phyloP scores from a whole-genome alignment of 768 basidiomycete species.

The Pisolithus orientalis region DNA sequence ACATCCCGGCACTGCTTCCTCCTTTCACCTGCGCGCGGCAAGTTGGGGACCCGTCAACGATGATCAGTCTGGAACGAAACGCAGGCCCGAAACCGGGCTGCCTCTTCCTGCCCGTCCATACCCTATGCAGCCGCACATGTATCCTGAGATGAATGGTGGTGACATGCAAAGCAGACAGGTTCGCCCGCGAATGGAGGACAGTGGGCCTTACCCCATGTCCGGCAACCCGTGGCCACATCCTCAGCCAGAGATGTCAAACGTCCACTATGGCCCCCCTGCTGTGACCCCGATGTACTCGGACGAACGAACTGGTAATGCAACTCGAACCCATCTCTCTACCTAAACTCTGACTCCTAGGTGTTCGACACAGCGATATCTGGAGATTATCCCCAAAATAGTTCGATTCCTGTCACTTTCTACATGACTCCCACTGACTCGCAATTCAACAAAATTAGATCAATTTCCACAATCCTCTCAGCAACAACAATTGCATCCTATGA shows the following conservation, averaged over 20 bases:
- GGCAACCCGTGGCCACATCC: slow-evolving; percentile 25
- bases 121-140: slow-evolving; percentile 27
- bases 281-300: slow-evolving; percentile 48
- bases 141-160: slow-evolving; percentile 29
- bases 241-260: slow-evolving; percentile 26
- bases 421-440: slow-evolving; percentile 11
- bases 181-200: slow-evolving; percentile 27
- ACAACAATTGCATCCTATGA: slow-evolving; percentile 24
- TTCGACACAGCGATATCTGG: slow-evolving; percentile 33
- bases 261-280: slow-evolving; percentile 39
- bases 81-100: slow-evolving; percentile 29
- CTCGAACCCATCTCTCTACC: slow-evolving; percentile 6
- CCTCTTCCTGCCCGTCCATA: slow-evolving; percentile 28
- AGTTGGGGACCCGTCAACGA: slow-evolving; percentile 44
- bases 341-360: slow-evolving; percentile 13
- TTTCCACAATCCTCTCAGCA: slow-evolving; percentile 29
- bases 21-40: slow-evolving; percentile 57
- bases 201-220: slow-evolving; percentile 24
- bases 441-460: slow-evolving; percentile 18
- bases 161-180: slow-evolving; percentile 23
- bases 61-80: slow-evolving; percentile 30
- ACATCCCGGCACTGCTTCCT: slow-evolving; percentile 23
- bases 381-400: slow-evolving; percentile 38
- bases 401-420: slow-evolving; percentile 5
- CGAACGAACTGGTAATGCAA: slow-evolving; percentile 47